Conservation (phyloP, 2,329 filamentous ascomycete genomes). For the Ascosphaera acerosa region DNA sequence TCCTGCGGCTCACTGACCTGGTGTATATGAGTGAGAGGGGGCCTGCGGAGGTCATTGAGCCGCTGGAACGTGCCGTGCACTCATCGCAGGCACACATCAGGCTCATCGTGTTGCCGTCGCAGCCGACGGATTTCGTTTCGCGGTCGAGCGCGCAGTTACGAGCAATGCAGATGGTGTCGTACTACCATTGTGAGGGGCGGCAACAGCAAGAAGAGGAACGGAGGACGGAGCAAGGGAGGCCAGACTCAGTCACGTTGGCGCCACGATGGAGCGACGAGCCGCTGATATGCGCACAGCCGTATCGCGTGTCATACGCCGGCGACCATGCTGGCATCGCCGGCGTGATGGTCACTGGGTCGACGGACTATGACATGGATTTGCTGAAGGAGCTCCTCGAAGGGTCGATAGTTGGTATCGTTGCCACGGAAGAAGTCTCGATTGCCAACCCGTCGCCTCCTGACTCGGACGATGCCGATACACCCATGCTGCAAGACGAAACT, state of each 20-base stretch:
- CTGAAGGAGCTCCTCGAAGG: slow-evolving; percentile 28
- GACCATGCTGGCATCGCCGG: slow-evolving; percentile 21
- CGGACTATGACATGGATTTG: slow-evolving; percentile 21
- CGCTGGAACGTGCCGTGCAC: slow-evolving; percentile 17
- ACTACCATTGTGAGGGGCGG: slow-evolving; percentile 28
- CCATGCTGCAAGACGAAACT: too few relatives aligned
- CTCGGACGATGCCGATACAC: too few relatives aligned
- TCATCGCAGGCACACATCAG: slow-evolving; percentile 11
- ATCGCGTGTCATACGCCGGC: slow-evolving; percentile 25
- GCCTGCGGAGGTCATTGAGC: slow-evolving; percentile 17
- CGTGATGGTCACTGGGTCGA: slow-evolving; percentile 27
- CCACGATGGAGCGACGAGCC: slow-evolving; percentile 25
- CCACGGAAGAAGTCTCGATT: slow-evolving; percentile 24
- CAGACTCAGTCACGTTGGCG: slow-evolving; percentile 10
- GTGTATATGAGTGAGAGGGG: slow-evolving; percentile 28
- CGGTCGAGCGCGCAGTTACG: slow-evolving; percentile 26
- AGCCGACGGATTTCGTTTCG: slow-evolving; percentile 19
- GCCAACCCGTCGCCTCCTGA: too few relatives aligned
- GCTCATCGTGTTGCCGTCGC: slow-evolving; percentile 23
- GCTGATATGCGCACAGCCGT: slow-evolving; percentile 21
- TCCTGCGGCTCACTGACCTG: slow-evolving; percentile 24
- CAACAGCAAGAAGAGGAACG: too few relatives aligned
- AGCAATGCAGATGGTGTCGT: slow-evolving; percentile 34
- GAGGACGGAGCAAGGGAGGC: slow-evolving; percentile 9
- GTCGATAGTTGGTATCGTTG: slow-evolving; percentile 27